Evolutionary conservation across 2,329 filamentous ascomycete genomes (phyloP), one percentile per base, ranked within the genome.

Genomic region (Aspergillus fijiensis): DNA sequence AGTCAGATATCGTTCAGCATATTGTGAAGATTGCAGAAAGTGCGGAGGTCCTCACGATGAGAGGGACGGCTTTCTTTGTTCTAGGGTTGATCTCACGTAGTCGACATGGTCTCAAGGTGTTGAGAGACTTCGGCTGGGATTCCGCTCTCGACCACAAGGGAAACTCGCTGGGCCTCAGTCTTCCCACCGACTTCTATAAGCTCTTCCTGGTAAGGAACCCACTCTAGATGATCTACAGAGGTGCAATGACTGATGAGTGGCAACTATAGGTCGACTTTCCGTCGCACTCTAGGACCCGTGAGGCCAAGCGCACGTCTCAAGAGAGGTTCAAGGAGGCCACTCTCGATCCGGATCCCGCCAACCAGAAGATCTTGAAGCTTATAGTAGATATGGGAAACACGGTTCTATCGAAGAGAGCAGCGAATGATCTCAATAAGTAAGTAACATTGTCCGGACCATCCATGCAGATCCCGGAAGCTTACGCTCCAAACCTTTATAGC

Each of bases 51-150:
- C 89, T 99, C 87, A 96, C 92, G 60, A 83, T 99, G 69, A 86
- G 96, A 49, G 95, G 96, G 42, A 99, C 96, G 0, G 95, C 95
- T 1, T 98, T 98, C 76, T 99, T 97, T 70, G 95, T 97, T 0
- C 80, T 99, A 0, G 95, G 95, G 0, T 80, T 99, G 59, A 94
- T 99, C 58, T 97, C 93, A 1, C 85, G 95, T 57, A 98, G 94
- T 55, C 83, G 92, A 9, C 94, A 97, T 70, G 95, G 95, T 0
- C 85, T 98, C 27, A 92, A 96, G 74, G 96, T 98, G 60, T 79
- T 99, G 14, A 88, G 89, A 0, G 91, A 96, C 70, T 84, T 90
- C 70, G 93, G 93, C 11, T 99, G 96, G 96, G 93, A 96, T 69
- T 91, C 92, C 10, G 94, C 92, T 61, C 89, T 92, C 19, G 94